Percentiles rank a stretch among this genome's conserved stretches.
Conservation (phyloP, 2,329 filamentous ascomycete species). For the Fusarium keratoplasticum region DNA sequence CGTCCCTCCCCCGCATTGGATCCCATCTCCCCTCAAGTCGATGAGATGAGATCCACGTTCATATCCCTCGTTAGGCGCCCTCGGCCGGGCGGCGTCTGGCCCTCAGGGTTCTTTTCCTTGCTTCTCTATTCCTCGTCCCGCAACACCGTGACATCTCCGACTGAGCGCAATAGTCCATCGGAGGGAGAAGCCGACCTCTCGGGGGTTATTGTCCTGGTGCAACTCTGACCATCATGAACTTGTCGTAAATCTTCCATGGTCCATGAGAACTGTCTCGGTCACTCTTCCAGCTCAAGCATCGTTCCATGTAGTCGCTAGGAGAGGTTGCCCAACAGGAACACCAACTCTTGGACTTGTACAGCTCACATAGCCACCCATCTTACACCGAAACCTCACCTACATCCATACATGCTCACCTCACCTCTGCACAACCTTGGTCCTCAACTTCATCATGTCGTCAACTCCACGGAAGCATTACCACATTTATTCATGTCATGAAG, state of each 20-base stretch:
- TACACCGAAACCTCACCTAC: neutral
- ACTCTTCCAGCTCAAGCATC: neutral
- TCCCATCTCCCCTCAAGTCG: neutral
- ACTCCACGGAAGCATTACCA: constrained; percentile 1
- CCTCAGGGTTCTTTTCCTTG: constrained; percentile 29
- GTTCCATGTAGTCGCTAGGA: neutral
- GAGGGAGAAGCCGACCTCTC: constrained; percentile 17
- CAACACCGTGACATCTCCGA: constrained; percentile 31
- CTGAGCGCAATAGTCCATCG: neutral
- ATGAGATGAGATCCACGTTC: neutral
- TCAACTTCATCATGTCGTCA: neutral
- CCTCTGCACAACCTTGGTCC: neutral
- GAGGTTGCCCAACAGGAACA: neutral
- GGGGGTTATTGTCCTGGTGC: neutral
- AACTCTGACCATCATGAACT: neutral
- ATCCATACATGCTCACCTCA: neutral
- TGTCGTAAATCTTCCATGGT: neutral
- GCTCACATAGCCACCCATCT: neutral
- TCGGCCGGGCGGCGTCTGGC: constrained; percentile 8
- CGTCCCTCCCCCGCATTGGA: constrained; percentile 5
- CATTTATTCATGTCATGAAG: constrained; percentile 16
- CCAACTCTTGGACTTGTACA: neutral
- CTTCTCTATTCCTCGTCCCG: constrained; percentile 5
- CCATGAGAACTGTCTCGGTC: neutral
- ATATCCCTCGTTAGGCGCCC: constrained; percentile 9